Base-by-base conservation (phyloP, 345 rosid species). In the Pelargonium nanum region DNA sequence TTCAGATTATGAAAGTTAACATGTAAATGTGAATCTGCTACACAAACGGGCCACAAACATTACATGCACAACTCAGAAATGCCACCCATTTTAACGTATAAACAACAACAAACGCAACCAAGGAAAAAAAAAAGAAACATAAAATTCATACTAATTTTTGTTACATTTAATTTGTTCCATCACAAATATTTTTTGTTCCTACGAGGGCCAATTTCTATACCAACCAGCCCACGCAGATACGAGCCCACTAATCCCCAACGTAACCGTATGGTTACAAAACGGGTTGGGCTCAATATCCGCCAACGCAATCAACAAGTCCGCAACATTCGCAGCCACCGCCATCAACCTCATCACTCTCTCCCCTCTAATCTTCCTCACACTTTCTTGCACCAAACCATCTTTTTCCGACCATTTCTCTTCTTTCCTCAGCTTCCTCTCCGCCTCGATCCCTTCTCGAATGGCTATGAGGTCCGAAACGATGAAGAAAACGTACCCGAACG, bases 161-260 rank as follows among this genome's bases (percentile, higher is more conserved):
- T 45, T 45, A 45, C 52, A 45, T 20, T 53, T 1, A 22, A 19
- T 22, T 8, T 53, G 19, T 10, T 7, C 4, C 2, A 22, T 15
- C 2, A n/a, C n/a, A n/a, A n/a, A n/a, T 22, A 10, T 21, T 15
- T 0, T 52, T n/a, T 17, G 4, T 4, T 2, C 32, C 68, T 50
- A 91, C 0, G 87, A 83, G 4, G 95, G 96, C 98, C 96, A 92
- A 52, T 93, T 89, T 59, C 99, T 80, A 60, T 93, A 93, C 97
- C 99, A 93, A 55, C 99, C 99, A 4, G 97, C 81, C 99, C 99
- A 93, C 1, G 99, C 94, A 26, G 99, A 89, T 57, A 93, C 99
- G 70, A 89, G 73, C 13, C 99, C 97, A 44, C 97, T 87, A 55
- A 93, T 79, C 4, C 96, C 94, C 6, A 89, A 85, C 40, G 90